These are phyloP conservation scores for Hygrocybe coccinea DNA, from an alignment of 768 basidiomycete species.

Conservation along the genomic window DNA sequence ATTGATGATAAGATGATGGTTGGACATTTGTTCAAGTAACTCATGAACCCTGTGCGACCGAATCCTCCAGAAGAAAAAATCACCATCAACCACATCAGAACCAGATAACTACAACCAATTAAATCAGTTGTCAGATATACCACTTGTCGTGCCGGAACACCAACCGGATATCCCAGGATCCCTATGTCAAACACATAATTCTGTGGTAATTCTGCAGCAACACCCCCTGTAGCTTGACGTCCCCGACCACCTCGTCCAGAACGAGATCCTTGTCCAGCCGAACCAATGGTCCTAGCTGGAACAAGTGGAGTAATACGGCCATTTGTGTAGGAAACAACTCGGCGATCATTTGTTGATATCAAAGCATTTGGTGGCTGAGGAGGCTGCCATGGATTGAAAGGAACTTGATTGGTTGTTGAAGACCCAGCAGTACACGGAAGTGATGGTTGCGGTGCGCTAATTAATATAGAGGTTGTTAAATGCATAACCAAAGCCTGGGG, in stretches of 20 bases:
- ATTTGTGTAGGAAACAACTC: not conserved
- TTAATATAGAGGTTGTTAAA: not conserved
- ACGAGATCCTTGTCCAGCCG: not conserved
- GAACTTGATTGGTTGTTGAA: not conserved
- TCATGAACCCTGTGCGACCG: not conserved
- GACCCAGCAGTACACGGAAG: not conserved
- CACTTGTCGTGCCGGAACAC: not conserved
- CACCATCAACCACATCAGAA: not conserved
- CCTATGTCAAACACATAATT: not conserved
- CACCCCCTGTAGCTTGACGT: not conserved
- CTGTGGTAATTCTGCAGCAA: not conserved
- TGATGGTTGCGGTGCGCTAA: not conserved
- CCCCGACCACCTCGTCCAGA: not conserved
- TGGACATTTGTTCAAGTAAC: not conserved
- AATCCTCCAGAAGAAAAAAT: not conserved
- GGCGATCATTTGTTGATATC: not conserved
- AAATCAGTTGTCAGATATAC: not conserved
- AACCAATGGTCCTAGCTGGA: not conserved
- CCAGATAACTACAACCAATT: not conserved
- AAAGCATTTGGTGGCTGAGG: not conserved
- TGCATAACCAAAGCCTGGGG: not conserved
- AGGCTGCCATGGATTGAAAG: not conserved
- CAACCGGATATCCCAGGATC: not conserved
- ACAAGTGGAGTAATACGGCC: not conserved
- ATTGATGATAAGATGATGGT: not conserved